phyloP scores from a whole-genome alignment of 2,329 filamentous ascomycete species.

The Pestalotiopsis sp. region DNA sequence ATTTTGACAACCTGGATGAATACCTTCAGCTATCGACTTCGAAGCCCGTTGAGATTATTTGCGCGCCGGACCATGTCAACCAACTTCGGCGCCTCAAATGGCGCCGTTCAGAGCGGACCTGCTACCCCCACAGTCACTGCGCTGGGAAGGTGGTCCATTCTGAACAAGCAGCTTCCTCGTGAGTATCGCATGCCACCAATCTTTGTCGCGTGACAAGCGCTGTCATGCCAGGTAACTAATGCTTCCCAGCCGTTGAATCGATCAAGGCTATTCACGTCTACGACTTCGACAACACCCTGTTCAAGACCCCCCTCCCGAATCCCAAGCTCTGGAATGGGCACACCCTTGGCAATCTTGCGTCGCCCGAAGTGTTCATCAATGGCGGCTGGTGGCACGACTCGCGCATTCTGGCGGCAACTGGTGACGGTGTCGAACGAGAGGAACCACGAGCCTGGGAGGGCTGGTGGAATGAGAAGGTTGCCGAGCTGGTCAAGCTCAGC shows the following conservation, averaged over 20 bases:
- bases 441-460: conserved; percentile 84
- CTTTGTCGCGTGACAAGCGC: neutral
- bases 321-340: conserved; percentile 80
- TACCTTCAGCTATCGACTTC: conserved; percentile 7
- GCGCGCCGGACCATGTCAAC: conserved; percentile 26
- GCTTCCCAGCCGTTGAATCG: conserved; percentile 54
- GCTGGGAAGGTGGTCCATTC: conserved; percentile 81
- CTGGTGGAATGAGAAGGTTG: conserved; percentile 96
- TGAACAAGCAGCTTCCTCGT: conserved; percentile 70
- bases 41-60: conserved; percentile 11
- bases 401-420: conserved; percentile 82
- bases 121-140: conserved; percentile 64
- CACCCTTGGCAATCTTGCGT: conserved; percentile 77
- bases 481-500: conserved; percentile 77
- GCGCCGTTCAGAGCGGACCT: conserved; percentile 17
- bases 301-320: conserved; percentile 89
- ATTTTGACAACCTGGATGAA: neutral
- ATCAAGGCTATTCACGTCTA: conserved; percentile 89
- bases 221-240: conserved; percentile 13
- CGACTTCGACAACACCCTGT: conserved; percentile 97
- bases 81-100: conserved; percentile 17
- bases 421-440: conserved; percentile 79
- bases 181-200: neutral
- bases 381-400: conserved; percentile 98
- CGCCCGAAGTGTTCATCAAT: conserved; percentile 73